Evolutionary conservation across 768 basidiomycete species (phyloP).

Genomic region (Lentinula guzmanii): DNA sequence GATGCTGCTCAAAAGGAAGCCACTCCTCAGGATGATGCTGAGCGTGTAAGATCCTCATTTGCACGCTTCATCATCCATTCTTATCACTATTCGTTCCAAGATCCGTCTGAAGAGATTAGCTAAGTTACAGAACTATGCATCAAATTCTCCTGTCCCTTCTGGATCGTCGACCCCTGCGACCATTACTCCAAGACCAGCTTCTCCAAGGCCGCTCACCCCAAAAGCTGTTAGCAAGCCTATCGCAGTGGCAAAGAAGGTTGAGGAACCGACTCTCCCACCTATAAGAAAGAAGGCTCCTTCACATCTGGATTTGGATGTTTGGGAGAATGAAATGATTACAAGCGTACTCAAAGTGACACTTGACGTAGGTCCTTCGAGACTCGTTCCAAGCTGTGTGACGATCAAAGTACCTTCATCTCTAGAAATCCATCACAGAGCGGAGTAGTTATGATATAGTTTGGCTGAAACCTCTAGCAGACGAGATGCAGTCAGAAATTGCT

Average conservation of each 20-base stretch:
- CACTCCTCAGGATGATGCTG: conserved; percentile 72
- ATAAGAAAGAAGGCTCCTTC: conserved; percentile 30
- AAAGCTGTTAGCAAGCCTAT: background rate
- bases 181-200: conserved; percentile 23
- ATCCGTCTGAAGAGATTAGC: conserved; percentile 91
- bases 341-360: conserved; percentile 75
- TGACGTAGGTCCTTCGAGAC: conserved; percentile 43
- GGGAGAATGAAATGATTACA: conserved; percentile 71
- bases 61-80: background rate
- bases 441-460: conserved; percentile 70
- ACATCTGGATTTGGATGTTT: conserved; percentile 51
- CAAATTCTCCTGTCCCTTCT: conserved; percentile 29
- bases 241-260: conserved; percentile 19
- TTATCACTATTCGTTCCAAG: conserved; percentile 30
- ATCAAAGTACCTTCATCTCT: conserved; percentile 7
- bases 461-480: conserved; percentile 71
- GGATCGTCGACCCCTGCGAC: conserved; percentile 26
- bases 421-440: conserved; percentile 55
- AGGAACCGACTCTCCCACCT: conserved; percentile 23
- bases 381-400: background rate
- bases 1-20: conserved; percentile 19
- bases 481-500: conserved; percentile 56
- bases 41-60: conserved; percentile 46
- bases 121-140: conserved; percentile 55
- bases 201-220: conserved; percentile 16